These are phyloP conservation scores for Solanum infundibuliforme DNA, from an alignment of 257 asterid species.

Conservation along the genomic window DNA sequence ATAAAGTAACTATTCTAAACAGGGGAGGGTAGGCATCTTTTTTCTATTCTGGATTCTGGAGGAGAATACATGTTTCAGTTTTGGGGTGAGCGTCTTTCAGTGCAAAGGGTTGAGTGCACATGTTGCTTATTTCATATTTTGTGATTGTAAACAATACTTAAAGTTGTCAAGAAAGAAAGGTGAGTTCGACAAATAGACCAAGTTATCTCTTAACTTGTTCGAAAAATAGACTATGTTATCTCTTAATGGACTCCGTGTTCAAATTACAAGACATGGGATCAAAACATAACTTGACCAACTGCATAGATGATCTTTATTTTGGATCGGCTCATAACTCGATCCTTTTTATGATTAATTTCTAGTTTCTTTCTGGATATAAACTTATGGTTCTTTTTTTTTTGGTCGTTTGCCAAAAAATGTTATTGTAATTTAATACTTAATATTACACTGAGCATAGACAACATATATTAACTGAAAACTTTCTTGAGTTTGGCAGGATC, in stretches of 20 bases:
- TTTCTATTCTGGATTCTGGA: neutral
- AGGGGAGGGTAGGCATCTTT: neutral
- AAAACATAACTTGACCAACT: neutral
- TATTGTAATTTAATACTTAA: neutral
- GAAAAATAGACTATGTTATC: neutral
- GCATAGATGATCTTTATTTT: neutral
- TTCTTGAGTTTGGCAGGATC: slow-evolving; percentile 47
- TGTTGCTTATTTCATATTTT: neutral
- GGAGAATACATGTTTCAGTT: neutral
- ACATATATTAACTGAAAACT: neutral
- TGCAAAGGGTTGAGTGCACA: neutral
- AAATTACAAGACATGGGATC: neutral
- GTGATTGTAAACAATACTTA: neutral
- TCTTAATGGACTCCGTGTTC: neutral
- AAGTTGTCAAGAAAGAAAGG: neutral
- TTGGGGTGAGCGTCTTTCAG: neutral
- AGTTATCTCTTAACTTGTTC: neutral
- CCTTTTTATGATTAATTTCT: neutral
- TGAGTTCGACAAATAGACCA: neutral
- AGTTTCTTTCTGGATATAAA: neutral
- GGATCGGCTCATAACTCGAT: neutral
- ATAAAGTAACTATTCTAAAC: neutral
- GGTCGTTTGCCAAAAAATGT: neutral
- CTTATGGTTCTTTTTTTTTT: neutral
- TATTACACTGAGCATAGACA: neutral